These are phyloP conservation scores for Papilionanthe hybrid DNA, from an alignment of 116 monocot genomes.

Conservation along the genomic window DNA sequence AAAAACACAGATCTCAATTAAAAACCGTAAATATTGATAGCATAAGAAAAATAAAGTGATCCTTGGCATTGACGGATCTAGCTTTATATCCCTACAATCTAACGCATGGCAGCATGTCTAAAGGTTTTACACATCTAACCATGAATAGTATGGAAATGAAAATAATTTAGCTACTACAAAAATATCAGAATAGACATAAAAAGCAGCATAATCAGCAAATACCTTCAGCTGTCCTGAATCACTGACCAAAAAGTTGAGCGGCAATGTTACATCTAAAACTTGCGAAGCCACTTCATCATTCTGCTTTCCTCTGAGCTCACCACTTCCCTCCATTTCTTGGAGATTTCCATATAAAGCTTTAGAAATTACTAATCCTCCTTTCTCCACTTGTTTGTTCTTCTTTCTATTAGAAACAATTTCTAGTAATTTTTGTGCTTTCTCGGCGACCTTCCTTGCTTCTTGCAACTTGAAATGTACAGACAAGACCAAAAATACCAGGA, in stretches of 20 bases:
- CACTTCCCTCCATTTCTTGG: conserved; percentile 40
- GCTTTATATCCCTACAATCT: neutral
- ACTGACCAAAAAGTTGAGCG: conserved; percentile 80
- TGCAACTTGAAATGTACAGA: conserved; percentile 37
- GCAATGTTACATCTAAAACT: conserved; percentile 80
- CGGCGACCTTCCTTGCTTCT: conserved; percentile 76
- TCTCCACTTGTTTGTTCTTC: conserved; percentile 74
- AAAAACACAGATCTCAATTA: neutral
- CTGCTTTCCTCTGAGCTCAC: conserved; percentile 33
- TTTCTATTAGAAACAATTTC: conserved; percentile 79
- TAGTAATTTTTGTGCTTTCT: conserved; percentile 79
- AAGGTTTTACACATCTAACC: neutral
- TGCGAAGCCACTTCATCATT: conserved; percentile 57
- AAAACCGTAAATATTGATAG: neutral
- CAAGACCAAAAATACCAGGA: neutral
- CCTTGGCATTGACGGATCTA: neutral
- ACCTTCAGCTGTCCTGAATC: conserved; percentile 91
- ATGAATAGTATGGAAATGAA: neutral
- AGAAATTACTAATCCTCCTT: conserved; percentile 70
- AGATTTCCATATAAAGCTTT: conserved; percentile 86
- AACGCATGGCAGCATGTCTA: neutral
- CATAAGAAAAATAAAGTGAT: neutral
- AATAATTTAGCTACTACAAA: neutral
- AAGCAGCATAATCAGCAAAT: conserved; percentile 1
- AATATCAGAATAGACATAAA: neutral